phyloP scores from a whole-genome alignment of 768 basidiomycete species.

The Podaxis sp. region DNA sequence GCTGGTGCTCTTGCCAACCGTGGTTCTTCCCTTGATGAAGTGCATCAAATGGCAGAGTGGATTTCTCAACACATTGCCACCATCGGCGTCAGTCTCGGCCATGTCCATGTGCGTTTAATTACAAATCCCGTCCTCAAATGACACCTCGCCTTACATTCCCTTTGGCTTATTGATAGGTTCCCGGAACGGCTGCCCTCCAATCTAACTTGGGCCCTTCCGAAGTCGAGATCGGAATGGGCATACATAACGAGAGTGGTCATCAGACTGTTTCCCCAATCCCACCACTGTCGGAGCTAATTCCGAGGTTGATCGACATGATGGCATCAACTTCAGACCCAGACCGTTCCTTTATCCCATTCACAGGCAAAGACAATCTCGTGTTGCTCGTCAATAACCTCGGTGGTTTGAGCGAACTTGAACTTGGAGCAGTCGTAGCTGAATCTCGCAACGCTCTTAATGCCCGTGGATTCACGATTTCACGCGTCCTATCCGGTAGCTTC shows the following conservation, averaged over 20 bases:
- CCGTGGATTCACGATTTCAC: constrained; percentile 54
- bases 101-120: constrained; percentile 67
- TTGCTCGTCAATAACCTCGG: constrained; percentile 88
- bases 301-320: constrained; percentile 68
- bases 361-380: constrained; percentile 68
- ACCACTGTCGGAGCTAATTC: constrained; percentile 65
- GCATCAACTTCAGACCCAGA: constrained; percentile 74
- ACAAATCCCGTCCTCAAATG: not conserved
- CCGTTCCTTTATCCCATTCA: constrained; percentile 74
- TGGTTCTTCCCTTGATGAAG: constrained; percentile 68
- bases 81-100: constrained; percentile 84
- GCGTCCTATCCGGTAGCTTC: constrained; percentile 78
- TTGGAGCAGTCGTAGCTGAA: constrained; percentile 68
- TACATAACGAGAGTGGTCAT: constrained; percentile 88
- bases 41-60: constrained; percentile 66
- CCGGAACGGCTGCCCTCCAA: constrained; percentile 64
- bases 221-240: constrained; percentile 88
- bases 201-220: constrained; percentile 59
- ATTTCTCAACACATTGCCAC: constrained; percentile 70
- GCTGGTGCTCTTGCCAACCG: constrained; percentile 77
- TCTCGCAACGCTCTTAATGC: constrained; percentile 53
- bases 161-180: constrained; percentile 48
- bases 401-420: constrained; percentile 80
- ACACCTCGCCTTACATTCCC: not conserved
- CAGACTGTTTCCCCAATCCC: constrained; percentile 70